phyloP scores from a whole-genome alignment of 352 stramenopile species.

The Pythium rishiriense region DNA sequence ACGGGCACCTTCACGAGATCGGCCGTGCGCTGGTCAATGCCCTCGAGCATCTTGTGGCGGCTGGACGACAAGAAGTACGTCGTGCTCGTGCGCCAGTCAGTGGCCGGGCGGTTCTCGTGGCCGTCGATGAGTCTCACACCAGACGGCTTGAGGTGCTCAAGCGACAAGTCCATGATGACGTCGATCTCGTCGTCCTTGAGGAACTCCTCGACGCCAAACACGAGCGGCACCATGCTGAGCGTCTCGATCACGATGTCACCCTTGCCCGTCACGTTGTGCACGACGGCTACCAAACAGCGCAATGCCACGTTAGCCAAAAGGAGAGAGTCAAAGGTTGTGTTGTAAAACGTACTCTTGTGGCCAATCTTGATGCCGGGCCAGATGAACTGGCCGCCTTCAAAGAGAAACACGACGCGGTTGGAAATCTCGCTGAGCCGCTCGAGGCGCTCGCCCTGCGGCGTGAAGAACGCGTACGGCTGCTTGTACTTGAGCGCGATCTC shows the following conservation, averaged over 20 bases:
- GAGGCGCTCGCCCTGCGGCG: constrained; percentile 46
- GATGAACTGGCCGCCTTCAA: constrained; percentile 77
- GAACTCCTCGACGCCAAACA: constrained; percentile 77
- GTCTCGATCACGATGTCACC: constrained; percentile 35
- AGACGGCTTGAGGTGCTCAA: constrained; percentile 61
- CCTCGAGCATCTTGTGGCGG: constrained; percentile 37
- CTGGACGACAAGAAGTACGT: constrained; percentile 72
- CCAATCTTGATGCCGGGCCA: constrained; percentile 67
- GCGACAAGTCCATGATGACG: constrained; percentile 65
- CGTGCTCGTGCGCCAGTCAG: constrained; percentile 76
- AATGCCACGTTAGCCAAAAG: background rate
- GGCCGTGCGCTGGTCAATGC: constrained; percentile 63
- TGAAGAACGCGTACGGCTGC: constrained; percentile 69
- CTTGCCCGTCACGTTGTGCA: constrained; percentile 31
- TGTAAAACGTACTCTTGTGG: constrained; percentile 49
- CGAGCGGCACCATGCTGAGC: constrained; percentile 45
- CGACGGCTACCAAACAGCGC: constrained; percentile 7
- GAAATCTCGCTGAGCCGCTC: constrained; percentile 44
- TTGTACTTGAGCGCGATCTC: constrained; percentile 53
- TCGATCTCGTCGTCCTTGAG: constrained; percentile 77
- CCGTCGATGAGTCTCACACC: constrained; percentile 62
- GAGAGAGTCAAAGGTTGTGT: background rate
- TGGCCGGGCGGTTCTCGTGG: constrained; percentile 60
- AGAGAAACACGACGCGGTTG: constrained; percentile 63
- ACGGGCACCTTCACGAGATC: constrained; percentile 69